Evolutionary conservation across 2,329 filamentous ascomycete species (phyloP).

Genomic region (Ophiosphaerella narmari): DNA sequence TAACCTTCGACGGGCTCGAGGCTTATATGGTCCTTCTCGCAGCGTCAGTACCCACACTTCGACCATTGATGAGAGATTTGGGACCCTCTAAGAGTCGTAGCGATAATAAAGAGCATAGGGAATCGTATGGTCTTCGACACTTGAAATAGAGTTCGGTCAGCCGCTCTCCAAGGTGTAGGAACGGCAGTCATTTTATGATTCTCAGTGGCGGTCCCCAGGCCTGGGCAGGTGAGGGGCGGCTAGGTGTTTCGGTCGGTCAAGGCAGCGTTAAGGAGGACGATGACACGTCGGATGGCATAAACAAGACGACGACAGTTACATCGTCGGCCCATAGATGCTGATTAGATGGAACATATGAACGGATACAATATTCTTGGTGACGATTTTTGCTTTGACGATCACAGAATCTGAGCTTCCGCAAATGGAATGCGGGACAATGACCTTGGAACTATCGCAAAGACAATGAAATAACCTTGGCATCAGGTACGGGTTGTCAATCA

Average conservation of each 20-base stretch:
- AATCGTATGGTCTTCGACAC: too few relatives aligned
- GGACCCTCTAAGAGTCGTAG: too few relatives aligned
- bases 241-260: not conserved
- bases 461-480: too few relatives aligned
- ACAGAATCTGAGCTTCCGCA: too few relatives aligned
- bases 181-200: not conserved
- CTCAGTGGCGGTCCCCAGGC: not conserved
- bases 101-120: too few relatives aligned
- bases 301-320: not conserved
- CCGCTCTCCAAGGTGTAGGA: not conserved
- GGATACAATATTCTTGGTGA: too few relatives aligned
- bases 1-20: not conserved
- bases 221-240: not conserved
- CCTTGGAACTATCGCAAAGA: too few relatives aligned
- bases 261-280: not conserved
- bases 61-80: not conserved
- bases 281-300: not conserved
- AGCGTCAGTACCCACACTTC: slow-evolving; percentile 3
- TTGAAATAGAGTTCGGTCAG: not conserved
- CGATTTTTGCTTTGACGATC: too few relatives aligned
- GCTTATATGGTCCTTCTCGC: slow-evolving; percentile 2
- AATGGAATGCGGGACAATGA: too few relatives aligned
- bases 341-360: too few relatives aligned
- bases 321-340: too few relatives aligned
- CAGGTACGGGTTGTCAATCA: too few relatives aligned